phyloP scores from a whole-genome alignment of 2,329 filamentous ascomycete genomes.

The Fusarium keratoplasticum region DNA sequence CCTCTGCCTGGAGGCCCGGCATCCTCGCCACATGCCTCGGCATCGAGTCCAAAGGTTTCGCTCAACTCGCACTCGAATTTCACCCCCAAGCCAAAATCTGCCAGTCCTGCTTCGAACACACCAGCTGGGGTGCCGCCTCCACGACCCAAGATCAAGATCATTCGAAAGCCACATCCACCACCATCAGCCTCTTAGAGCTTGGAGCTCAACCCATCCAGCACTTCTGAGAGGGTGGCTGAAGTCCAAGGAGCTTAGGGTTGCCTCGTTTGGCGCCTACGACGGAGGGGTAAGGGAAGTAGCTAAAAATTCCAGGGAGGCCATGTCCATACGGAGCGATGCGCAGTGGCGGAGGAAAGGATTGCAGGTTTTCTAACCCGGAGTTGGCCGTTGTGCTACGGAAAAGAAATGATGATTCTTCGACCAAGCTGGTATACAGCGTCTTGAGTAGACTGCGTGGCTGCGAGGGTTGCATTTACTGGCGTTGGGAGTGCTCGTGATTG shows the following conservation, averaged over 20 bases:
- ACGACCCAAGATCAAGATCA: slow-evolving; percentile 53
- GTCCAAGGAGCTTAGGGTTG: neutral
- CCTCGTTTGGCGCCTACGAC: neutral
- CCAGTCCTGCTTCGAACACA: slow-evolving; percentile 39
- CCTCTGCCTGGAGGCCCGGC: slow-evolving; percentile 48
- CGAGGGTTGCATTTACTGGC: slow-evolving; percentile 32
- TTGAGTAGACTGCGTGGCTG: slow-evolving; percentile 15
- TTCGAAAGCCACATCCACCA: slow-evolving; percentile 49
- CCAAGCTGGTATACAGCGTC: slow-evolving; percentile 9
- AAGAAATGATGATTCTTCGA: slow-evolving; percentile 3
- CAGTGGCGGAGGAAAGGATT: neutral
- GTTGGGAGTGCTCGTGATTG: slow-evolving; percentile 11
- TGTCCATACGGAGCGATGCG: neutral
- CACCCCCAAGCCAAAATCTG: slow-evolving; percentile 38
- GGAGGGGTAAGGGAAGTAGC: neutral
- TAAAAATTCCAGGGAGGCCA: neutral
- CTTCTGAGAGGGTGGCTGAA: neutral
- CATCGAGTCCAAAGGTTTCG: slow-evolving; percentile 44
- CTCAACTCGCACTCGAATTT: slow-evolving; percentile 37
- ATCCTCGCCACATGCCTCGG: slow-evolving; percentile 36
- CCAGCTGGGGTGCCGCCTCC: slow-evolving; percentile 38
- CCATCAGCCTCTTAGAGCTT: slow-evolving; percentile 39
- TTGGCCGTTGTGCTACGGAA: neutral
- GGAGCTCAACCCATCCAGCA: neutral
- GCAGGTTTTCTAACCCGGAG: neutral